phyloP scores from a whole-genome alignment of 176 grass and related monocot genomes.

The Triticum aestivum region DNA sequence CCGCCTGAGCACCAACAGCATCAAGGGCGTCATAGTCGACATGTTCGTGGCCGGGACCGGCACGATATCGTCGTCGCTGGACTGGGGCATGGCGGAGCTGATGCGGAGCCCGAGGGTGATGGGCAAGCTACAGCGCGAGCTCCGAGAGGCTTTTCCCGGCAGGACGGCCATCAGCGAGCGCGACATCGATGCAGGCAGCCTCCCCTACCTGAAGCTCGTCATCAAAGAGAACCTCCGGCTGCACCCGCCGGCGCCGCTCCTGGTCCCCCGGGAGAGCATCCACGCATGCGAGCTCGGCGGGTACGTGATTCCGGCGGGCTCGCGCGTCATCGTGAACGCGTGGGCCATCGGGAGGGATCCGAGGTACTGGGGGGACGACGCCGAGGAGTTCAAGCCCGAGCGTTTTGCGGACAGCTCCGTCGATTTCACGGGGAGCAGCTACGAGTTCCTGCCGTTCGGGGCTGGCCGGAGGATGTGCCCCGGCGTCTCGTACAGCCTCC shows the following conservation, averaged over 20 bases:
- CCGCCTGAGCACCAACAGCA: not conserved
- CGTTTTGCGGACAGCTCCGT: not conserved
- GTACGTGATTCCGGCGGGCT: constrained; percentile 21
- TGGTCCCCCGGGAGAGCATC: not conserved
- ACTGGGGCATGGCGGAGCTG: too few species aligned
- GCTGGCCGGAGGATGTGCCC: not conserved
- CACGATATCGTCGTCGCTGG: too few species aligned
- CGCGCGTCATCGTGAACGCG: not conserved
- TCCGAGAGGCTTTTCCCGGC: too few species aligned
- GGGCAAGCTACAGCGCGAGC: too few species aligned
- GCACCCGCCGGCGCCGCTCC: constrained; percentile 28
- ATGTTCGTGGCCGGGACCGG: constrained; percentile 37
- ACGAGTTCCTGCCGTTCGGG: not conserved
- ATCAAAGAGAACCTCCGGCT: constrained; percentile 49
- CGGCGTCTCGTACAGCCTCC: not conserved
- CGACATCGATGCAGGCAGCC: not conserved
- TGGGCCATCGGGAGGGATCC: too few species aligned
- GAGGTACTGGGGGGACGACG: too few species aligned
- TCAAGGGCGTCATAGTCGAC: constrained; percentile 42
- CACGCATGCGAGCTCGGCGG: constrained; percentile 25
- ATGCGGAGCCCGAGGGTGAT: too few species aligned
- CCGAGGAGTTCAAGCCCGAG: not conserved
- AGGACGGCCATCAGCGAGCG: too few species aligned
- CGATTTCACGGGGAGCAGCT: not conserved
- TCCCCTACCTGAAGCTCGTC: constrained; percentile 41